A percentile compares a stretch with the other conserved stretches of the same genome.
Conservation (phyloP, 768 basidiomycete species). For the Suillus subalutaceus region DNA sequence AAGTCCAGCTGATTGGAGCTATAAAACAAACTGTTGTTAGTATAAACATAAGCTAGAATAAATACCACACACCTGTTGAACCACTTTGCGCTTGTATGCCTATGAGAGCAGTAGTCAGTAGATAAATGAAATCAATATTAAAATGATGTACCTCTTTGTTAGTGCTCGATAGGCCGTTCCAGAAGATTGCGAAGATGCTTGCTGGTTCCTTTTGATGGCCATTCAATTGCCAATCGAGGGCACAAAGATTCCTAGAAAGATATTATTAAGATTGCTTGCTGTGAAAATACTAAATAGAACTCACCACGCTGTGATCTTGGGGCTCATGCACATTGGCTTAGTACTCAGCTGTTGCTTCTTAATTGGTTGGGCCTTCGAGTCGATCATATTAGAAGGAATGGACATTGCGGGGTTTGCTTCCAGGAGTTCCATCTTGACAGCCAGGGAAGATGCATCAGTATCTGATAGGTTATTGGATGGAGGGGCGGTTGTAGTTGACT, state of each 20-base stretch:
- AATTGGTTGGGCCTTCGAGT: neutral
- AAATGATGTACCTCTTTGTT: too few relatives aligned
- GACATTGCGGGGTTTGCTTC: neutral
- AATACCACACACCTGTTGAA: too few relatives aligned
- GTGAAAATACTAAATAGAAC: neutral
- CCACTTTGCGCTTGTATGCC: too few relatives aligned
- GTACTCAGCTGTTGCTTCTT: neutral
- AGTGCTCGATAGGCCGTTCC: neutral
- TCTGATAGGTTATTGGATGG: neutral
- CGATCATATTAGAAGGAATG: neutral
- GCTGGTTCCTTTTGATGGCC: neutral
- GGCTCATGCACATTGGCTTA: neutral
- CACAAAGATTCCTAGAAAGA: neutral
- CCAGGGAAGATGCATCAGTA: neutral
- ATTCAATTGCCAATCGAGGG: too few relatives aligned
- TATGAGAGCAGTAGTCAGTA: too few relatives aligned
- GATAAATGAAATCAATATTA: too few relatives aligned
- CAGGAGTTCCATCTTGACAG: neutral
- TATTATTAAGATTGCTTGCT: neutral
- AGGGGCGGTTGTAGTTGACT: neutral
- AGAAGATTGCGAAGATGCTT: neutral
- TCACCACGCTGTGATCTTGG: neutral
- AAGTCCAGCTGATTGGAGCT: too few relatives aligned
- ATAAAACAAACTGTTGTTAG: too few relatives aligned
- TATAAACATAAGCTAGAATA: too few relatives aligned